A percentile compares a stretch with the other conserved stretches of the same genome.
phyloP scores from a whole-genome alignment of 2,329 filamentous ascomycete genomes.

The Talaromyces amestolkiae region DNA sequence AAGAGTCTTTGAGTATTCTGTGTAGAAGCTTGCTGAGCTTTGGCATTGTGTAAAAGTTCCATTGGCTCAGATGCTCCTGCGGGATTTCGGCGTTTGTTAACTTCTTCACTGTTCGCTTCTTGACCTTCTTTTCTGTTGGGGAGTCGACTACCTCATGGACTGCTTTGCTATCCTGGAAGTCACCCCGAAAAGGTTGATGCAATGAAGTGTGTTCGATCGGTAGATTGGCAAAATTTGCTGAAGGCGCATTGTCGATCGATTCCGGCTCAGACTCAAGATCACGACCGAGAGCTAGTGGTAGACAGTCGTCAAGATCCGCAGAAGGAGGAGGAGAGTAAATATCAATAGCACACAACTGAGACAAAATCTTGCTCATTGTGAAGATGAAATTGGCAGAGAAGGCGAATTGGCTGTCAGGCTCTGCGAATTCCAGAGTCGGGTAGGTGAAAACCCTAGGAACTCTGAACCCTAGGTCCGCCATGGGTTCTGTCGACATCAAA shows the following conservation, averaged over 20 bases:
- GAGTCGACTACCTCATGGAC: slow-evolving; percentile 25
- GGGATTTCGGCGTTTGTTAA: slow-evolving; percentile 53
- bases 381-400: slow-evolving; percentile 48
- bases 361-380: slow-evolving; percentile 42
- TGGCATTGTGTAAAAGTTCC: slow-evolving; percentile 58
- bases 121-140: slow-evolving; percentile 33
- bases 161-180: slow-evolving; percentile 20
- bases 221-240: slow-evolving; percentile 6
- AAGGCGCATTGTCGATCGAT: slow-evolving; percentile 19
- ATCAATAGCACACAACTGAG: slow-evolving; percentile 44
- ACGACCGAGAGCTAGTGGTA: slow-evolving; percentile 41
- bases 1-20: slow-evolving; percentile 57
- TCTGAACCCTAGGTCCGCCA: slow-evolving; percentile 41
- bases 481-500: slow-evolving; percentile 41
- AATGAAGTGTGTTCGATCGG: slow-evolving; percentile 18
- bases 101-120: slow-evolving; percentile 45
- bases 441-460: slow-evolving; percentile 43
- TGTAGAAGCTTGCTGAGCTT: slow-evolving; percentile 59
- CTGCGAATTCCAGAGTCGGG: slow-evolving; percentile 42
- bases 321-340: slow-evolving; percentile 42
- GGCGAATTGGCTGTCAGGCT: slow-evolving; percentile 40
- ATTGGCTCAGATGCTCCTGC: slow-evolving; percentile 55
- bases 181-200: slow-evolving; percentile 23
- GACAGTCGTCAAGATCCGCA: slow-evolving; percentile 42
- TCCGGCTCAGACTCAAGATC: slow-evolving; percentile 29